Conservation (phyloP, 2,329 filamentous ascomycete genomes). For the Colletotrichum destructivum region DNA sequence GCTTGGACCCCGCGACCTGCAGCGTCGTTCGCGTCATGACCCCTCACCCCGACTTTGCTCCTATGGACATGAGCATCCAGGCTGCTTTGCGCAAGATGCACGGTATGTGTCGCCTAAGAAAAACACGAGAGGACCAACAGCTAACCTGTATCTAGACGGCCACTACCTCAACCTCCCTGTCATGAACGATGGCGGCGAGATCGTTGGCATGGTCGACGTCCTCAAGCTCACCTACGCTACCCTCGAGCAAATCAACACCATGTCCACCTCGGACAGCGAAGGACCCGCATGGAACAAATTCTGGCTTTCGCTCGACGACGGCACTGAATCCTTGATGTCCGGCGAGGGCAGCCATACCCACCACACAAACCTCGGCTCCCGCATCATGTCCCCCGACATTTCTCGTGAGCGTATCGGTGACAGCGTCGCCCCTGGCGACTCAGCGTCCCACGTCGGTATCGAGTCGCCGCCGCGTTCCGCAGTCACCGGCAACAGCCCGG, state of each 20-base stretch:
- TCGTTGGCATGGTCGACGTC: slow-evolving; percentile 99
- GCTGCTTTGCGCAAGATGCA: slow-evolving; percentile 99
- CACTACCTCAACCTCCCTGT: slow-evolving; percentile 98
- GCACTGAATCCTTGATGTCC: slow-evolving; percentile 96
- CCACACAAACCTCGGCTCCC: slow-evolving; percentile 75
- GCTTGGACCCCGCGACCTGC: slow-evolving; percentile 93
- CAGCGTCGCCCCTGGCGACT: slow-evolving; percentile 93
- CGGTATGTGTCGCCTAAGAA: slow-evolving; percentile 68
- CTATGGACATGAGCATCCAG: slow-evolving; percentile 99
- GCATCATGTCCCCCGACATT: slow-evolving; percentile 86
- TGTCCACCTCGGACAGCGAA: slow-evolving; percentile 89
- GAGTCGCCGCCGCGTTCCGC: slow-evolving; percentile 82
- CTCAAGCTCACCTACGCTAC: slow-evolving; percentile 98
- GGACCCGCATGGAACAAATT: slow-evolving; percentile 99
- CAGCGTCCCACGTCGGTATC: slow-evolving; percentile 90
- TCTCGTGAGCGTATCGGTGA: slow-evolving; percentile 80
- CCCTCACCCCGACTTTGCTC: slow-evolving; percentile 97
- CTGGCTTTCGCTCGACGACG: slow-evolving; percentile 95
- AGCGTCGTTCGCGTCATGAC: slow-evolving; percentile 99
- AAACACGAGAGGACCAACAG: background rate
- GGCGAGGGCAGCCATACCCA: slow-evolving; percentile 85
- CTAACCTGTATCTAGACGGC: slow-evolving; percentile 76
- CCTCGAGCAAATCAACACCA: slow-evolving; percentile 96
- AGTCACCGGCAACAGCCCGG: slow-evolving; percentile 63
- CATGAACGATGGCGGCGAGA: slow-evolving; percentile 97